These are phyloP conservation scores for Incumbomyces lentus DNA, from an alignment of 2,329 filamentous ascomycete genomes.

Conservation along the genomic window DNA sequence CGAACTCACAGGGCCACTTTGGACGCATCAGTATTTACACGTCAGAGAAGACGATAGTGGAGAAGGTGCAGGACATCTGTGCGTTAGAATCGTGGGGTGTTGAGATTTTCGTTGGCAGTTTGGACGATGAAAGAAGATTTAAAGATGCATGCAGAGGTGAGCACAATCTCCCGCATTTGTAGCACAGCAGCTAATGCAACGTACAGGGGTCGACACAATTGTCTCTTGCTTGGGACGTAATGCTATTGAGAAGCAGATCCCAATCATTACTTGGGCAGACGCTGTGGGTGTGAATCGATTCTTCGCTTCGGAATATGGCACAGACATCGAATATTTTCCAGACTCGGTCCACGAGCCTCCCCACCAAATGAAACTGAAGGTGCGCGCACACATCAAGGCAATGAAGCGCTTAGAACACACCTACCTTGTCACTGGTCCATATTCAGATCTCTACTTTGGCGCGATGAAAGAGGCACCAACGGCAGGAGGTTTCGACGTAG, in stretches of 20 bases:
- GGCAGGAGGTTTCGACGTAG: constrained; percentile 50
- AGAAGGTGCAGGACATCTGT: constrained; percentile 42
- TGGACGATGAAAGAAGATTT: constrained; percentile 43
- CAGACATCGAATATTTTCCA: constrained; percentile 52
- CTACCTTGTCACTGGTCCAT: constrained; percentile 61
- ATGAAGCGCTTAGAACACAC: constrained; percentile 47
- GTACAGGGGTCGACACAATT: constrained; percentile 50
- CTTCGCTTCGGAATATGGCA: constrained; percentile 59
- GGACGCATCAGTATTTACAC: constrained; percentile 48
- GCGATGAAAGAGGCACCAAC: constrained; percentile 28
- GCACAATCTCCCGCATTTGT: neutral
- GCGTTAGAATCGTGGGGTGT: constrained; percentile 38
- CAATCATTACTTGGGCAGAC: constrained; percentile 52
- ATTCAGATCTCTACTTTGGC: constrained; percentile 52
- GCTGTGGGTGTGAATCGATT: constrained; percentile 50
- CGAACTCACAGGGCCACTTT: constrained; percentile 32
- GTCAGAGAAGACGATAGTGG: constrained; percentile 40
- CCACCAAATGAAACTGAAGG: constrained; percentile 59
- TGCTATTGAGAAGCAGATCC: constrained; percentile 51
- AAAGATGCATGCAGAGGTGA: constrained; percentile 45
- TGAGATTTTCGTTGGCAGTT: constrained; percentile 46
- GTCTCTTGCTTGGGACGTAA: constrained; percentile 54
- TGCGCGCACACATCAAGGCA: constrained; percentile 48
- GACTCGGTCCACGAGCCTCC: constrained; percentile 51
- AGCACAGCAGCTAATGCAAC: neutral